Percentiles rank a stretch among this genome's conserved stretches.
phyloP scores from a whole-genome alignment of 2,329 filamentous ascomycete species.

The Graphilbum sp. region DNA sequence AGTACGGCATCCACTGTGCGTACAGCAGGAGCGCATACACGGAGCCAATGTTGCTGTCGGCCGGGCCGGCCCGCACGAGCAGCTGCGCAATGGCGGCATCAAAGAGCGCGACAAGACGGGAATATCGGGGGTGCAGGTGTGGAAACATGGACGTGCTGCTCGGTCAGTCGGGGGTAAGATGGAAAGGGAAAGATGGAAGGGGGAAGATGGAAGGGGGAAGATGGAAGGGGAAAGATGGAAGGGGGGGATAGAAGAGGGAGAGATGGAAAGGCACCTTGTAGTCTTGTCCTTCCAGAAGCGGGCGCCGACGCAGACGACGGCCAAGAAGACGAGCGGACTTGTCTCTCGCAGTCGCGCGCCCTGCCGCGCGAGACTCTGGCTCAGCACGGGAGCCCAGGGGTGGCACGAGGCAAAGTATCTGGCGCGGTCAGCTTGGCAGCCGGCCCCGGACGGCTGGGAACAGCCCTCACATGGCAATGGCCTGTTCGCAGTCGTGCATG shows the following conservation, averaged over 20 bases:
- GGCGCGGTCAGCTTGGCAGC: neutral
- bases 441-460: too few species aligned
- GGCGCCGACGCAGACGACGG: neutral
- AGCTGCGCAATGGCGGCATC: neutral
- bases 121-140: too few species aligned
- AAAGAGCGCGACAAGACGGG: too few species aligned
- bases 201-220: too few species aligned
- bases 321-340: neutral
- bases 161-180: too few species aligned
- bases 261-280: neutral
- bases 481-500: neutral
- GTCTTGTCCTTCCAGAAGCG: conserved; percentile 1
- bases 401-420: neutral
- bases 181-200: too few species aligned
- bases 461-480: neutral
- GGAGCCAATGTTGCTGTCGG: neutral
- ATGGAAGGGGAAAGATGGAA: too few species aligned
- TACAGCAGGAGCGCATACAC: conserved; percentile 1
- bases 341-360: neutral
- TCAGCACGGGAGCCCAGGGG: conserved; percentile 1
- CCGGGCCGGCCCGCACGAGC: neutral
- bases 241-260: too few species aligned
- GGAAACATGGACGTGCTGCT: too few species aligned
- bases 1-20: conserved; percentile 2
- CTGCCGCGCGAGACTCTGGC: neutral